phyloP scores from a whole-genome alignment of 176 grass and related monocot genomes.

The Oryza glaberrima region DNA sequence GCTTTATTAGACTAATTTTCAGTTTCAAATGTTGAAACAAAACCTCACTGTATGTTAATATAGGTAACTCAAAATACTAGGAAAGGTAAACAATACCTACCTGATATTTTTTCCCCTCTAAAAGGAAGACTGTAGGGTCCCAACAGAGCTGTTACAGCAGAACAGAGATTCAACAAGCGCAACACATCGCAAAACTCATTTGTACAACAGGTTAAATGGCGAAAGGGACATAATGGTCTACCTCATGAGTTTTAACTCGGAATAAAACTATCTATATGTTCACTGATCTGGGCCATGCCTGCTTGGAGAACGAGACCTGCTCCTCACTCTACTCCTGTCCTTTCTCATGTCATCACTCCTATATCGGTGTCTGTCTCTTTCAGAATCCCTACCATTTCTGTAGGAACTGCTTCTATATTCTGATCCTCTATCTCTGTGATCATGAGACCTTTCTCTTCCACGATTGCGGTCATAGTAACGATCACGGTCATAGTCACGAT shows the following conservation, averaged over 20 bases:
- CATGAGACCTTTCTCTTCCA: conserved; percentile 68
- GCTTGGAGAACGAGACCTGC: conserved; percentile 77
- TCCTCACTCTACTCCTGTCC: conserved; percentile 51
- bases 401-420: conserved; percentile 55
- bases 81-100: conserved; percentile 71
- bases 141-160: conserved; percentile 86
- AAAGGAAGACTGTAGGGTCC: conserved; percentile 64
- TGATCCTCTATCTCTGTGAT: conserved; percentile 58
- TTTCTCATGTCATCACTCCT: conserved; percentile 56
- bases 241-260: conserved; percentile 71
- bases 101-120: conserved; percentile 71
- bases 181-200: conserved; percentile 63
- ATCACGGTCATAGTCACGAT: conserved; percentile 54
- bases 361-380: conserved; percentile 59
- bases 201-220: conserved; percentile 51
- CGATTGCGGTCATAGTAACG: conserved; percentile 48
- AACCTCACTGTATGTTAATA: conserved; percentile 43
- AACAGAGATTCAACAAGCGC: conserved; percentile 59
- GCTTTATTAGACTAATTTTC: conserved; percentile 49
- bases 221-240: conserved; percentile 68
- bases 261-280: conserved; percentile 70
- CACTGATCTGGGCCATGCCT: conserved; percentile 65
- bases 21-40: conserved; percentile 36
- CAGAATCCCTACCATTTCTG: conserved; percentile 77
- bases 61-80: conserved; percentile 43